Evolutionary conservation across 441 rosid species (phyloP).

Genomic region (Macaranga tanarius): DNA sequence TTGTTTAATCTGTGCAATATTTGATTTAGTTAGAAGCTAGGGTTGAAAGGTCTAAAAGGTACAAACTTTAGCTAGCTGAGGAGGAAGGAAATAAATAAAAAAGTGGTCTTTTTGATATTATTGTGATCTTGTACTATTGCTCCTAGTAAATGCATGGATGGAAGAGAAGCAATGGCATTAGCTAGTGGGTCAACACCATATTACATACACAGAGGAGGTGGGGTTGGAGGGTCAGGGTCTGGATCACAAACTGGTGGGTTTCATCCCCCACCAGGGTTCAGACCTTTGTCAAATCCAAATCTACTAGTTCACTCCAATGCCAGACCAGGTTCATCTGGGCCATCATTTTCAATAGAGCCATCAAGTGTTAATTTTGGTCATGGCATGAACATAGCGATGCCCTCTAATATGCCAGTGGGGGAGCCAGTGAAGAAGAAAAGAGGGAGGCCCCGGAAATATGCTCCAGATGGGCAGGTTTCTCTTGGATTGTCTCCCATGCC

Average conservation of each 20-base stretch:
- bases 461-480: slow-evolving; percentile 84
- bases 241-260: slow-evolving; percentile 57
- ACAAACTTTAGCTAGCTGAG: slow-evolving; percentile 18
- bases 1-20: slow-evolving; percentile 2
- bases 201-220: slow-evolving; percentile 76
- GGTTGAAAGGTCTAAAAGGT: slow-evolving; percentile 24
- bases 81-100: slow-evolving; percentile 4
- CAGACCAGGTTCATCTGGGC: slow-evolving; percentile 36
- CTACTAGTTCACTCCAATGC: slow-evolving; percentile 48
- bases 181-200: slow-evolving; percentile 79
- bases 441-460: slow-evolving; percentile 95
- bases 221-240: slow-evolving; percentile 50
- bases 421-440: slow-evolving; percentile 90
- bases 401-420: slow-evolving; percentile 48
- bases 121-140: slow-evolving; percentile 26
- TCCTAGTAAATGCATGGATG: slow-evolving; percentile 92
- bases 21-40: slow-evolving; percentile 23
- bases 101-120: slow-evolving; percentile 18
- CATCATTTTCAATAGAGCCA: slow-evolving; percentile 56
- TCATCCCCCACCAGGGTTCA: slow-evolving; percentile 58
- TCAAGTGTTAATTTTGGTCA: slow-evolving; percentile 58
- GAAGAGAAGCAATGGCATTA: slow-evolving; percentile 91
- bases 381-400: slow-evolving; percentile 50
- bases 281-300: slow-evolving; percentile 55
- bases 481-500: slow-evolving; percentile 79